Evolutionary conservation across 1,139 yeast genomes (phyloP).

Genomic region (Candida freyschussii): DNA sequence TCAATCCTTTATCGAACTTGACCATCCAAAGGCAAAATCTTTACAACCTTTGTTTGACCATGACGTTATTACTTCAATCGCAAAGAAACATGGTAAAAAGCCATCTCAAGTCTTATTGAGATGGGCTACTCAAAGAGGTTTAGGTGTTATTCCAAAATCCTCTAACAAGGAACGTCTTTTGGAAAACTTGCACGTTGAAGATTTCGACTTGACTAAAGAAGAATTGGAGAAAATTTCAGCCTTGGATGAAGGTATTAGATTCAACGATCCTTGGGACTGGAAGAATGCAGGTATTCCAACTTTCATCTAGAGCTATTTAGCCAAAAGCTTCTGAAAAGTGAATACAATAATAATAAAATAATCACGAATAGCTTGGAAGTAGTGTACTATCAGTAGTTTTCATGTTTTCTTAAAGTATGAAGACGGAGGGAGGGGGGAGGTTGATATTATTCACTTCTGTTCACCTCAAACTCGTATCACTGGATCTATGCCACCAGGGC

Average conservation of each 20-base stretch:
- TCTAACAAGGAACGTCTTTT: conserved; percentile 39
- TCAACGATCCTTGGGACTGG: conserved; percentile 63
- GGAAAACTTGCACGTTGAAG: conserved; percentile 41
- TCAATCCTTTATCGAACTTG: conserved; percentile 62
- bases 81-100: conserved; percentile 31
- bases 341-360: too few species aligned
- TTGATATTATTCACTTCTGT: too few species aligned
- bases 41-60: conserved; percentile 45
- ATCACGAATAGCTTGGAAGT: too few species aligned
- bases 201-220: conserved; percentile 34
- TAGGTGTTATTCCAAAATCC: conserved; percentile 45
- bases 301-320: conserved; percentile 22
- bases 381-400: too few species aligned
- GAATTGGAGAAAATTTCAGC: conserved; percentile 39
- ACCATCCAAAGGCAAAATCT: conserved; percentile 46
- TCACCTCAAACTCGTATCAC: too few species aligned
- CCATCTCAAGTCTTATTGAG: conserved; percentile 36
- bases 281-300: conserved; percentile 31
- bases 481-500: too few species aligned
- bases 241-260: conserved; percentile 68
- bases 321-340: too few species aligned
- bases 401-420: too few species aligned
- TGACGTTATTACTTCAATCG: conserved; percentile 25
- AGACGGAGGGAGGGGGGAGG: too few species aligned
- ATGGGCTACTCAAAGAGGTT: conserved; percentile 38